Conservation (phyloP, 345 rosid genomes). For the Acer yangbiense region DNA sequence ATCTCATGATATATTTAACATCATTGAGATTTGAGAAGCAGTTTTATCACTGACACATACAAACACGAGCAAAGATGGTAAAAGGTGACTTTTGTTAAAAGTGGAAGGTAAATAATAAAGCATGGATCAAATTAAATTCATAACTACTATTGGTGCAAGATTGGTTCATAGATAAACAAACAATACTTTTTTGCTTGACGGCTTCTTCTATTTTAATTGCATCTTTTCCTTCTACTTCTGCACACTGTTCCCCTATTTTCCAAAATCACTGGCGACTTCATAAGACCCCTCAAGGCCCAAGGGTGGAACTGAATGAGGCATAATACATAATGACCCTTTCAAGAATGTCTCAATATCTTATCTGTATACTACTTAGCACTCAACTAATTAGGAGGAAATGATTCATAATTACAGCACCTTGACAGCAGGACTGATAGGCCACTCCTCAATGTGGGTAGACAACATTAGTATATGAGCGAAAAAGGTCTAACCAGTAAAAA, state of each 20-base stretch:
- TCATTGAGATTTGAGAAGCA: background rate
- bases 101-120: background rate
- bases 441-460: background rate
- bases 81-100: background rate
- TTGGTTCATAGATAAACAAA: too few species aligned
- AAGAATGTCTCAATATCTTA: background rate
- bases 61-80: background rate
- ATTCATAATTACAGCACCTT: background rate
- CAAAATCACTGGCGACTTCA: background rate
- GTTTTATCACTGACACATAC: background rate
- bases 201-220: background rate
- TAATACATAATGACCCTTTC: background rate
- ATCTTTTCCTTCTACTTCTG: background rate
- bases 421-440: background rate
- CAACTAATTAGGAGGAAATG: background rate
- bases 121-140: background rate
- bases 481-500: background rate
- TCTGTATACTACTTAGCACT: background rate
- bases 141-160: background rate
- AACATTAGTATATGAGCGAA: background rate
- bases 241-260: background rate
- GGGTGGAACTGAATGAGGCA: background rate
- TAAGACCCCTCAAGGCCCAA: background rate
- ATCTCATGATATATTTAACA: background rate
- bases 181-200: background rate